Evolutionary conservation across 2,329 filamentous ascomycete genomes (phyloP), one percentile per base, ranked within the genome.

Genomic region (Ceratocystiopsis brevicomis): DNA sequence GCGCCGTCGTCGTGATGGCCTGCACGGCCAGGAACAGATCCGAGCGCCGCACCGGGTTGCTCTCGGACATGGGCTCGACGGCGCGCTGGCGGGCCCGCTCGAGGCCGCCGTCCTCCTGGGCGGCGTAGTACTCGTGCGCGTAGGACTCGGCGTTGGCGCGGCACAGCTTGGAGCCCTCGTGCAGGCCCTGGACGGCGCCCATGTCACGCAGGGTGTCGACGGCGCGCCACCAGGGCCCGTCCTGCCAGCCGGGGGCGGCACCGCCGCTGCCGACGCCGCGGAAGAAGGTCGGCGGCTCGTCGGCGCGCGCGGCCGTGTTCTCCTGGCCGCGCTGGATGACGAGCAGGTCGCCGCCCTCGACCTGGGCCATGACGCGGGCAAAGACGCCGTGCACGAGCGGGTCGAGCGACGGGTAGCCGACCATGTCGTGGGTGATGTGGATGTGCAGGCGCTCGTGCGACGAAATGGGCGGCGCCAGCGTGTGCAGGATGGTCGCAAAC

Each of bases 11-110:
- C 1, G 75, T 33, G 13, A 37, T 75, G 11, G 90, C 85, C 62
- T 98, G 90, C 33, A 98, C 78, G n/a, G 87, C 76, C 32, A 98
- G 69, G 69, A 98, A 98, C 49, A 98, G 82, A 57, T 98, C 85
- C 46, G 83, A 92, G 55, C 81, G 93, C 45, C 90, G 76, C 13
- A 93, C 85, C 0, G 90, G 88, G 58, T 95, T 96, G 37, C 69
- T 73, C 58, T 92, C 84, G 60, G 76, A 85, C 37, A 92, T 62
- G 3, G 78, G 71, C 59, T 93, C 78, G 0, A 81, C 79, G 1
- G 86, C 86, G 44, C 82, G 75, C 54, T 80, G 76, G 47, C 83
- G 82, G 21, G 85, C 87, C 52, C 76, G 71, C 59, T 87, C 81
- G 3, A 95, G 59, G 2, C 88, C 88, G 6, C 75, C 61, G n/a